phyloP scores from a whole-genome alignment of 2,329 filamentous ascomycete species.

The Fusarium agapanthi region DNA sequence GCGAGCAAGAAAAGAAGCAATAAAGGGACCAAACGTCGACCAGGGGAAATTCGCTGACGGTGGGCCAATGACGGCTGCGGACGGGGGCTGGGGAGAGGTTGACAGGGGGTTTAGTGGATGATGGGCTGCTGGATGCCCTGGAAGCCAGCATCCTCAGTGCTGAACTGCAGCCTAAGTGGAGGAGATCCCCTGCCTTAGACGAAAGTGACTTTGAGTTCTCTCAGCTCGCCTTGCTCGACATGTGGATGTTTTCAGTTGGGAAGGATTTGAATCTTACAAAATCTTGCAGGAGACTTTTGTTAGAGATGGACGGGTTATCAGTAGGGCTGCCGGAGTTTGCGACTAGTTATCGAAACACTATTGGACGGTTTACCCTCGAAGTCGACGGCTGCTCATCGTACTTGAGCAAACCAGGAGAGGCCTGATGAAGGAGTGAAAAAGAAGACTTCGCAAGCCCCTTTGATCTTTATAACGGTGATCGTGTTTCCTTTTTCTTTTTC shows the following conservation, averaged over 20 bases:
- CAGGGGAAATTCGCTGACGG: slow-evolving; percentile 29
- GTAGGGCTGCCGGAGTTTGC: slow-evolving; percentile 5
- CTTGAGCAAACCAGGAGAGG: neutral
- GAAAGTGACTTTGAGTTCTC: neutral
- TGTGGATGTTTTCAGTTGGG: neutral
- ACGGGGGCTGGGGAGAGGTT: slow-evolving; percentile 4
- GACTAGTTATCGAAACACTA: slow-evolving; percentile 13
- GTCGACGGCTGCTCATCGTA: neutral
- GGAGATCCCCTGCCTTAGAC: neutral
- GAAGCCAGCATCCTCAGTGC: slow-evolving; percentile 36
- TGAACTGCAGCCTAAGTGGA: slow-evolving; percentile 1
- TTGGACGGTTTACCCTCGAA: slow-evolving; percentile 1
- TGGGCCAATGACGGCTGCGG: slow-evolving; percentile 30
- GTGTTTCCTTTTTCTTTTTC: slow-evolving; percentile 12
- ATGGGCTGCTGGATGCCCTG: slow-evolving; percentile 32
- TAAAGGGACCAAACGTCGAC: slow-evolving; percentile 18
- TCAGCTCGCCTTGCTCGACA: slow-evolving; percentile 17
- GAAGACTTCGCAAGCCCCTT: slow-evolving; percentile 1
- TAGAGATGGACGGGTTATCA: neutral
- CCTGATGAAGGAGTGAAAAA: neutral
- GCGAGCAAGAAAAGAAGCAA: slow-evolving; percentile 30
- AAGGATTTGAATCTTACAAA: neutral
- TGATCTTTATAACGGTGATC: slow-evolving; percentile 6
- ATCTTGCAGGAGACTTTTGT: neutral
- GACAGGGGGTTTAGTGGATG: slow-evolving; percentile 23